A percentile compares a stretch with the other conserved stretches of the same genome.
These are phyloP conservation scores for Rhodosporidiobolus odoratus DNA, from an alignment of 768 basidiomycete genomes.

Conservation along the genomic window DNA sequence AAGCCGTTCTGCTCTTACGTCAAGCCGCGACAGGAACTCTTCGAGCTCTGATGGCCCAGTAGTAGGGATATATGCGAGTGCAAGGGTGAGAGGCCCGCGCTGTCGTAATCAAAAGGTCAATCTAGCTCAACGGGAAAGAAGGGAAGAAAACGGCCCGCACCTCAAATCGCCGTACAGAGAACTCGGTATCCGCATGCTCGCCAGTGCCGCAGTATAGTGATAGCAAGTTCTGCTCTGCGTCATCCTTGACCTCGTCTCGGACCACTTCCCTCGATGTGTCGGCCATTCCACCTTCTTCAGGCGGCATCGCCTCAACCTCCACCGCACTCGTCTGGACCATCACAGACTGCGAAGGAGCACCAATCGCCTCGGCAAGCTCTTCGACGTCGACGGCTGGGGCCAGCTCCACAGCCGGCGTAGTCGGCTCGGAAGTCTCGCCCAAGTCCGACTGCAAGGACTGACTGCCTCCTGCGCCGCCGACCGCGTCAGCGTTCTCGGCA, in stretches of 20 bases:
- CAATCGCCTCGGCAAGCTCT: conserved; percentile 15
- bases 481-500: no score
- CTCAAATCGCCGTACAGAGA: not conserved
- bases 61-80: not conserved
- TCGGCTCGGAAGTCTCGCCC: not conserved
- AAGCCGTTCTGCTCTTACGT: conserved; percentile 3
- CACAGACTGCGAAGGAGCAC: not conserved
- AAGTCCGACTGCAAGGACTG: no score
- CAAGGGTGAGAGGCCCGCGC: conserved; percentile 18
- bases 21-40: not conserved
- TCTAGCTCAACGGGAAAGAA: not conserved
- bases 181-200: not conserved
- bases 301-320: not conserved
- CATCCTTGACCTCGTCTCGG: not conserved
- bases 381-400: not conserved
- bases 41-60: not conserved
- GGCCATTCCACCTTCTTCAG: not conserved
- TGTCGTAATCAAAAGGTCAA: not conserved
- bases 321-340: no score
- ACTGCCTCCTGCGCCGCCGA: no score
- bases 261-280: not conserved
- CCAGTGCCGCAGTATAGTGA: not conserved
- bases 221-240: not conserved
- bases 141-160: not conserved
- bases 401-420: not conserved